Conservation (phyloP, 1,139 yeast species). For the Hansenula lynferdii region DNA sequence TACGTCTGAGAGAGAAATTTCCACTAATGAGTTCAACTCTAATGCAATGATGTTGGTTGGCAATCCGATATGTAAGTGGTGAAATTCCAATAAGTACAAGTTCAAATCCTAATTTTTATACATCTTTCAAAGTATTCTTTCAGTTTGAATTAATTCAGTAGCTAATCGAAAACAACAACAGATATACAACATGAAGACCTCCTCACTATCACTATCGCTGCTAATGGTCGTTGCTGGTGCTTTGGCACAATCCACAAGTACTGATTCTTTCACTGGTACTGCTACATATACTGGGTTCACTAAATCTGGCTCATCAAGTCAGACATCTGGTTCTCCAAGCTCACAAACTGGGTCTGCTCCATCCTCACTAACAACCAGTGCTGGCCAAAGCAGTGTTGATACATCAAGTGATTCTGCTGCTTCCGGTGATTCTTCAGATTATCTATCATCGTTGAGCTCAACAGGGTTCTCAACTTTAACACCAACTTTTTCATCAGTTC, state of each 20-base stretch:
- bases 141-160: neutral
- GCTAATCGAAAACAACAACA: neutral
- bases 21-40: neutral
- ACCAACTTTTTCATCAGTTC: neutral
- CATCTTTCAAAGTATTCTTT: neutral
- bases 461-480: constrained; percentile 1
- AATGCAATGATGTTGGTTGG: neutral
- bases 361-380: too few species aligned
- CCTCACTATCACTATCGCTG: constrained; percentile 12
- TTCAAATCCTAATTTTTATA: neutral
- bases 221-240: constrained; percentile 11
- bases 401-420: neutral
- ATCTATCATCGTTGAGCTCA: neutral
- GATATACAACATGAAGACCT: constrained; percentile 7
- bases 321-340: neutral
- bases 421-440: neutral
- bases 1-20: too few species aligned
- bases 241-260: constrained; percentile 15
- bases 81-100: neutral
- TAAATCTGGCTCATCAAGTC: constrained; percentile 5
- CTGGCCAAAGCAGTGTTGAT: too few species aligned
- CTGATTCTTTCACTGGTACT: constrained; percentile 18
- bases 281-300: constrained; percentile 12
- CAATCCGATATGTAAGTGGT: neutral
- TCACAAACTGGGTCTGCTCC: neutral